Evolutionary conservation across 78 protist species (phyloP).

Genomic region (Dictyostelium purpureum): DNA sequence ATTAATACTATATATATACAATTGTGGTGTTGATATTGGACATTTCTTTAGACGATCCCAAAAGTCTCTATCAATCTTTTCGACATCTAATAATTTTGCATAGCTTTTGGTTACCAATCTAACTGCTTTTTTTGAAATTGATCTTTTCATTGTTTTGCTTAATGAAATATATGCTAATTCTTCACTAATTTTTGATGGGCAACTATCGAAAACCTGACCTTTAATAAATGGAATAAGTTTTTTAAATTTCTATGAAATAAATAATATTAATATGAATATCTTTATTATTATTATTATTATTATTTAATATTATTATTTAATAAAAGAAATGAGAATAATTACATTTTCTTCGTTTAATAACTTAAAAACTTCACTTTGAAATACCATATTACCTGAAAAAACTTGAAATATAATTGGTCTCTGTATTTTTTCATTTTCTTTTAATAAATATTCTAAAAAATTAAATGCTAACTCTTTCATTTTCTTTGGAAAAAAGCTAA

Average conservation of each 20-base stretch:
- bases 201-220: slow-evolving; percentile 63
- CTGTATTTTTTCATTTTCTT: neutral
- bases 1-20: slow-evolving; percentile 37
- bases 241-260: slow-evolving; percentile 30
- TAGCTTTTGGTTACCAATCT: neutral
- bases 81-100: slow-evolving; percentile 2
- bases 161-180: slow-evolving; percentile 22
- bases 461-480: slow-evolving; percentile 32
- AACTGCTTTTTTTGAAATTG: neutral
- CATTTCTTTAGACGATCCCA: slow-evolving; percentile 45
- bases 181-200: slow-evolving; percentile 29
- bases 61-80: slow-evolving; percentile 6
- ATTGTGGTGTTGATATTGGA: slow-evolving; percentile 43
- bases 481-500: slow-evolving; percentile 38
- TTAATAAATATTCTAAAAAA: slow-evolving; percentile 3
- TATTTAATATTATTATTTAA: no score
- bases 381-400: slow-evolving; percentile 52
- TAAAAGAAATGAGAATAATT: neutral
- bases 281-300: neutral
- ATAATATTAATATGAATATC: neutral
- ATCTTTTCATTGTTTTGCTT: neutral
- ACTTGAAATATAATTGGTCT: slow-evolving; percentile 55
- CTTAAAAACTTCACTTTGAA: slow-evolving; percentile 37
- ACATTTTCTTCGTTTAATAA: slow-evolving; percentile 1
- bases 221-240: slow-evolving; percentile 19